These are phyloP conservation scores for Lagerstroemia fauriei DNA, from an alignment of 441 rosid genomes.

Conservation along the genomic window DNA sequence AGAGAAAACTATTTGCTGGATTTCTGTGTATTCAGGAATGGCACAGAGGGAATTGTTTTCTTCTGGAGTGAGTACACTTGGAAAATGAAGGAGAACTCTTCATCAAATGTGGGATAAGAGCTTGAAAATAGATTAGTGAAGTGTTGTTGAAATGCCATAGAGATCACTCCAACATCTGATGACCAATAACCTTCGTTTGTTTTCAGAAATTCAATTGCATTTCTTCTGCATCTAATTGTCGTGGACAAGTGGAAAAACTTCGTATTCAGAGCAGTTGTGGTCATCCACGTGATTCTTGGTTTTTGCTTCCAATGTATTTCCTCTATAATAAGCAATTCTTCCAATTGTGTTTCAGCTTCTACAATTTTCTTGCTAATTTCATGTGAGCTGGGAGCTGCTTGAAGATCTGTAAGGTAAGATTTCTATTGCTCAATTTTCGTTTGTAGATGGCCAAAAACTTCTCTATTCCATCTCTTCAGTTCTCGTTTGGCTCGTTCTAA, in stretches of 20 bases:
- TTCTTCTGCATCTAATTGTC: background rate
- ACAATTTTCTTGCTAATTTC: rapidly evolving
- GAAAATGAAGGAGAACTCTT: too few relatives aligned
- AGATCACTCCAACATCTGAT: too few relatives aligned
- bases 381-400: background rate
- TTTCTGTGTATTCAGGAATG: too few relatives aligned
- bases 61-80: too few relatives aligned
- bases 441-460: background rate
- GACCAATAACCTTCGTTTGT: too few relatives aligned
- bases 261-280: background rate
- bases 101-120: too few relatives aligned
- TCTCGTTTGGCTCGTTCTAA: background rate
- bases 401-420: too few relatives aligned
- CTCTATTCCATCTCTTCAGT: background rate
- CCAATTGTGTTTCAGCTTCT: too few relatives aligned
- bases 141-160: too few relatives aligned
- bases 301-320: background rate
- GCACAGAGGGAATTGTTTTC: too few relatives aligned
- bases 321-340: background rate
- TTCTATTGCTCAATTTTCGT: background rate
- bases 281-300: background rate
- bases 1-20: too few relatives aligned
- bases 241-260: background rate
- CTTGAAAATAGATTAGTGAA: too few relatives aligned
- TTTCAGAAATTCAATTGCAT: background rate